These are phyloP conservation scores for Auricularia auricula-judae DNA, from an alignment of 768 basidiomycete species.

Conservation along the genomic window DNA sequence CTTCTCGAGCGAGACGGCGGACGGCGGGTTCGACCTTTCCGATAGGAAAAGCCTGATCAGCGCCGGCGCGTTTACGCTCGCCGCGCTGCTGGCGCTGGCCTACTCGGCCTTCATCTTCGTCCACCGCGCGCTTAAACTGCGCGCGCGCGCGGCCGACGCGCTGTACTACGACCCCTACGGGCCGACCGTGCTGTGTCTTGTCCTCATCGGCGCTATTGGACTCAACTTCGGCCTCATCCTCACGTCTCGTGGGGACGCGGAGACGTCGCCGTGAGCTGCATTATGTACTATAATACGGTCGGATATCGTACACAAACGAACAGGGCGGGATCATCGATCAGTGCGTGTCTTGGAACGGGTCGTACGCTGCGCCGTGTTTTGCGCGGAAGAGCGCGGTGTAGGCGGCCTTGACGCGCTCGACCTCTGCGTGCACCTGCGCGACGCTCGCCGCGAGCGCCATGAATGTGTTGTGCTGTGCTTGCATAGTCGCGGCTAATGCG, in stretches of 20 bases:
- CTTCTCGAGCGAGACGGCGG: conserved; percentile 60
- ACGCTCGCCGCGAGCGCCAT: conserved; percentile 67
- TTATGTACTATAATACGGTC: too few species aligned
- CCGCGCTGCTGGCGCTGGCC: conserved; percentile 79
- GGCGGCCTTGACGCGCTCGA: conserved; percentile 63
- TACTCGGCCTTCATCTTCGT: conserved; percentile 79
- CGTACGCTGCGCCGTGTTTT: conserved; percentile 71
- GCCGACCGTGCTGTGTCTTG: conserved; percentile 61
- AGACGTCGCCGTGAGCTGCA: background rate
- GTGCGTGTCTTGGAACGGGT: conserved; percentile 49
- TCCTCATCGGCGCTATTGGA: conserved; percentile 57
- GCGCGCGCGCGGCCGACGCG: conserved; percentile 62
- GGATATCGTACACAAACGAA: too few species aligned
- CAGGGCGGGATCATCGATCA: background rate
- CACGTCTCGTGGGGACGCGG: background rate
- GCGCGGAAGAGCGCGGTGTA: conserved; percentile 73
- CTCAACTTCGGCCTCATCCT: conserved; percentile 46
- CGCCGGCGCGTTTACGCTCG: conserved; percentile 79
- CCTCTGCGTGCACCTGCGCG: conserved; percentile 58
- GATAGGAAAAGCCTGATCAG: conserved; percentile 55
- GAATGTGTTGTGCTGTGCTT: conserved; percentile 71
- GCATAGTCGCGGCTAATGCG: conserved; percentile 56
- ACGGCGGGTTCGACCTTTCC: conserved; percentile 11
- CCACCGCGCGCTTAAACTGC: conserved; percentile 58
- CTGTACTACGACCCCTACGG: conserved; percentile 87